Evolutionary conservation across 441 rosid species (phyloP), one percentile per base, ranked within the genome.

Genomic region (Gossypium schwendimanii): DNA sequence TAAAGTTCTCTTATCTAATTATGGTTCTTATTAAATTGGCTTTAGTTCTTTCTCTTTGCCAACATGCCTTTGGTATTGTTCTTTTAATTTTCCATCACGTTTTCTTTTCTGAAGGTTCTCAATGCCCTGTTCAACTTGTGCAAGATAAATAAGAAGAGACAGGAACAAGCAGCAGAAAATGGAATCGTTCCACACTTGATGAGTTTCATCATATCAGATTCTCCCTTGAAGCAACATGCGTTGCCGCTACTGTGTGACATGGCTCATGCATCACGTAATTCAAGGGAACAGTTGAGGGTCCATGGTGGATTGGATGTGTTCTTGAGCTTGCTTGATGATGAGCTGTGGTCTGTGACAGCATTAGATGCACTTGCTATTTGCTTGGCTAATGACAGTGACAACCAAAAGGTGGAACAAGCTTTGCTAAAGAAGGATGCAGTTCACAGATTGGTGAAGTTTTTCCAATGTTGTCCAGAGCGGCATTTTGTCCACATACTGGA

Each of bases 241-340:
- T 81, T 94, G 82, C 94, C 97, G 53, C 85, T 92, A 64, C 81
- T 94, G 61, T 94, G 99, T 76, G 99, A 94, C 82, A 91, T 94
- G 99, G 99, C 99, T 60, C 99, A 94, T 78, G 98, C 99, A 9
- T 94, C 99, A 17, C 96, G 97, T 62, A 95, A 93, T 76, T 93
- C 99, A 68, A 87, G 99, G 82, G 99, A 95, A 82, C 99, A 91
- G 82, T 81, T 95, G 83, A 89, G 98, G 81, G 96, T 91, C 24
- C 97, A 95, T 63, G 98, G 96, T 58, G 97, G 97, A 65, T 85
- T 95, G 82, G 98, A 95, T 83, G 95, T 90, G 68, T 95, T 91
- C 79, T 77, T 95, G 80, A 91, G 96, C 81, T 87, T 95, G 76
- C 98, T 95, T 64, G 94, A 92, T 76, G 97, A 95, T 57, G 89